These are phyloP conservation scores for Pichia sp. DNA, from an alignment of 1,139 yeast species.

Conservation along the genomic window DNA sequence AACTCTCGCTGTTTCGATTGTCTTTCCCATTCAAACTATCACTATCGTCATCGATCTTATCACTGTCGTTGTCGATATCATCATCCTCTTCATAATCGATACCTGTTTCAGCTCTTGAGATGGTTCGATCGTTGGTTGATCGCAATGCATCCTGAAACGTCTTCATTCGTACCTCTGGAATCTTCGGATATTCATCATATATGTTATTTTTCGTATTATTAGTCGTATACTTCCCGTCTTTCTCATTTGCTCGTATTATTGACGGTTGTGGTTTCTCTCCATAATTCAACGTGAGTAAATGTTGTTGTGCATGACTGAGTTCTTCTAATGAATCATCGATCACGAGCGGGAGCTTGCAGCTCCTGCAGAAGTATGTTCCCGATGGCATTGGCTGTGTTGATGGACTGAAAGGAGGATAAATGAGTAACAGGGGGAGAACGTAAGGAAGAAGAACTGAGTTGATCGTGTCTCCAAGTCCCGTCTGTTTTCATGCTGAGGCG, in stretches of 20 bases:
- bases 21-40: not conserved
- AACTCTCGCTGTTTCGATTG: slow-evolving; percentile 1
- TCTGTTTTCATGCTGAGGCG: too few species aligned
- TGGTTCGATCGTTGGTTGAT: slow-evolving; percentile 16
- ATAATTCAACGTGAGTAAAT: slow-evolving; percentile 38
- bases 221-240: not conserved
- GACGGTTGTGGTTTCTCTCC: slow-evolving; percentile 26
- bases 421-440: too few species aligned
- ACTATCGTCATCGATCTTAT: not conserved
- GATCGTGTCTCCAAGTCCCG: too few species aligned
- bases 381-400: slow-evolving; percentile 1
- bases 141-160: slow-evolving; percentile 31
- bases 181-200: slow-evolving; percentile 31
- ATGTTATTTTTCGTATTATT: slow-evolving; percentile 19
- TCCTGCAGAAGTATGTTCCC: slow-evolving; percentile 44
- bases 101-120: not conserved
- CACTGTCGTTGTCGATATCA: not conserved
- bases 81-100: not conserved
- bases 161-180: slow-evolving; percentile 27
- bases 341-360: slow-evolving; percentile 57
- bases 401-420: too few species aligned
- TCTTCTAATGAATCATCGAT: slow-evolving; percentile 54
- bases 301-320: slow-evolving; percentile 52
- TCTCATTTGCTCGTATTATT: not conserved
- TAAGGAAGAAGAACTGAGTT: too few species aligned